Evolutionary conservation across 2,329 filamentous ascomycete genomes (phyloP).

Genomic region (Sporothrix pallida): DNA sequence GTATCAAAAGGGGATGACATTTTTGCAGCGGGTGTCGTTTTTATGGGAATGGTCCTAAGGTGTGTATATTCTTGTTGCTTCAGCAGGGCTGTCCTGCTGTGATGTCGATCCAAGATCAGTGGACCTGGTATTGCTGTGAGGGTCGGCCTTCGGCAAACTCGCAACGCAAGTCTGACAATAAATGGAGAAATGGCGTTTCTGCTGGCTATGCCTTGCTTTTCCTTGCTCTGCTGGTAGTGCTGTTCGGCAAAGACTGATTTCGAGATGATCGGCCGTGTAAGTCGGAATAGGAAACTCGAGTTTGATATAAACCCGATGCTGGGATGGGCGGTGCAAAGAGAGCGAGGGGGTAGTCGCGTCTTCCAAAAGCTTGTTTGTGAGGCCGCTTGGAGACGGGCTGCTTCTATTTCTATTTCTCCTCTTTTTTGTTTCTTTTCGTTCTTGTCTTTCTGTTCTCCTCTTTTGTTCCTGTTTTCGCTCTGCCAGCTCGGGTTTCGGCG

Average conservation of each 20-base stretch:
- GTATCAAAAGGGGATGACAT: background rate
- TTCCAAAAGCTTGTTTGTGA: background rate
- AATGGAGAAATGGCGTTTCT: background rate
- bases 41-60: background rate
- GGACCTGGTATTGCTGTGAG: background rate
- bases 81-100: background rate
- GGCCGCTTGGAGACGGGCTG: background rate
- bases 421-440: background rate
- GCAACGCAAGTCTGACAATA: background rate
- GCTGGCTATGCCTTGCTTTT: background rate
- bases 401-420: background rate
- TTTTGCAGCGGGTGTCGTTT: background rate
- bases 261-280: background rate
- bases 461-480: background rate
- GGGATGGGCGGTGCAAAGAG: background rate
- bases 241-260: background rate
- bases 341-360: background rate
- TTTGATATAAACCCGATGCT: conserved; percentile 16
- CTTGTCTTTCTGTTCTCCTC: background rate
- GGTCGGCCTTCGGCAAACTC: background rate
- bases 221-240: no score
- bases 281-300: conserved; percentile 11
- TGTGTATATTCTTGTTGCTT: background rate
- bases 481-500: background rate
- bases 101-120: background rate